Percentiles rank a stretch among this genome's conserved stretches.
phyloP scores from a whole-genome alignment of 2,329 filamentous ascomycete species.

The Hymenoscyphus occultus region DNA sequence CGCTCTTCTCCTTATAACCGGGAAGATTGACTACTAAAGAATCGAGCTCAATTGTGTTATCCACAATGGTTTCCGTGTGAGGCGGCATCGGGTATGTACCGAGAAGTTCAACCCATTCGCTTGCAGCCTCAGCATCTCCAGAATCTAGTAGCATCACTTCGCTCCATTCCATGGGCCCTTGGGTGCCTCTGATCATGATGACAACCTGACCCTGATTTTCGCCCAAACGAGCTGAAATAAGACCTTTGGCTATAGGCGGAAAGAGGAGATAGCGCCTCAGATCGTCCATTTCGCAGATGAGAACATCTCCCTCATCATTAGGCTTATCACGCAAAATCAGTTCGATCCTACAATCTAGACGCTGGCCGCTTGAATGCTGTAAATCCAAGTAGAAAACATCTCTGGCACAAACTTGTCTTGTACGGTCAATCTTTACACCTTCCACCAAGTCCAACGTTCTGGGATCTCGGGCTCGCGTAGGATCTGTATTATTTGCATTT shows the following conservation, averaged over 20 bases:
- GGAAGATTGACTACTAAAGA: slow-evolving; percentile 7
- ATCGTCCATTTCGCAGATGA: slow-evolving; percentile 85
- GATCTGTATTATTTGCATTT: slow-evolving; percentile 79
- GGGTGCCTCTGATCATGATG: slow-evolving; percentile 77
- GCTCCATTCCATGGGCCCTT: slow-evolving; percentile 69
- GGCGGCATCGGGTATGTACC: slow-evolving; percentile 62
- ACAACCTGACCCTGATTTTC: slow-evolving; percentile 69
- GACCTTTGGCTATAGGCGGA: slow-evolving; percentile 72
- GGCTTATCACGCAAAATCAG: slow-evolving; percentile 80
- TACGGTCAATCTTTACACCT: slow-evolving; percentile 69
- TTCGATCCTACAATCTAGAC: slow-evolving; percentile 85
- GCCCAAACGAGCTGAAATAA: slow-evolving; percentile 77
- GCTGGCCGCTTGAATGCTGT: slow-evolving; percentile 83
- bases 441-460: slow-evolving; percentile 70
- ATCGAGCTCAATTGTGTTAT: slow-evolving; percentile 39
- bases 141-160: slow-evolving; percentile 77
- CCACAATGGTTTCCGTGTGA: slow-evolving; percentile 18
- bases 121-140: slow-evolving; percentile 55
- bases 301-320: slow-evolving; percentile 73
- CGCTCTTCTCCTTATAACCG: not conserved
- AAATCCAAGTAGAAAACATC: slow-evolving; percentile 87
- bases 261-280: slow-evolving; percentile 80
- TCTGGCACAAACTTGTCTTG: slow-evolving; percentile 79
- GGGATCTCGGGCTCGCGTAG: slow-evolving; percentile 74
- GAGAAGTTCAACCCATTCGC: slow-evolving; percentile 89